Evolutionary conservation across 768 basidiomycete genomes (phyloP).

Genomic region (Hypsizygus marmoreus): DNA sequence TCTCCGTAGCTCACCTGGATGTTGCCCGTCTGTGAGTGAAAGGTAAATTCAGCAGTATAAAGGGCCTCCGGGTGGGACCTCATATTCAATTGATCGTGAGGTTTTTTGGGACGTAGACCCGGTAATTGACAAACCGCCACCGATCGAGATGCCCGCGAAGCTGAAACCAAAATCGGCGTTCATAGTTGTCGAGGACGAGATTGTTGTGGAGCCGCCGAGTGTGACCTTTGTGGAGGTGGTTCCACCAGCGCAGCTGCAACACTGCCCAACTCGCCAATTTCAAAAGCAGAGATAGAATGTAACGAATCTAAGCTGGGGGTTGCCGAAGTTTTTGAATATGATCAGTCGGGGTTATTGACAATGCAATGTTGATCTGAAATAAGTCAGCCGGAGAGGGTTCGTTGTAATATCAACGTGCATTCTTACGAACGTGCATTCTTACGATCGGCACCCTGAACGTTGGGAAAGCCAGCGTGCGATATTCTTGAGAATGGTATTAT

Average conservation of each 20-base stretch:
- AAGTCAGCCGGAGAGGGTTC: neutral
- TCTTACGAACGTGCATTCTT: constrained; percentile 15
- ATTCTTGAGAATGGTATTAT: neutral
- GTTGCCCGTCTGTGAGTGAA: constrained; percentile 14
- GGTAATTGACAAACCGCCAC: constrained; percentile 10
- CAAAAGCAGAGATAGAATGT: neutral
- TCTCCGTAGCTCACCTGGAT: constrained; percentile 13
- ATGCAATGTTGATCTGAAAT: constrained; percentile 8
- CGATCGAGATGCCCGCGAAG: constrained; percentile 11
- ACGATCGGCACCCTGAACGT: constrained; percentile 14
- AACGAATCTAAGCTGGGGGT: constrained; percentile 14
- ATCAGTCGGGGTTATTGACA: constrained; percentile 14
- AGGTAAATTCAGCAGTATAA: constrained; percentile 10
- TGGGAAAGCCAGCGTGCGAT: constrained; percentile 8
- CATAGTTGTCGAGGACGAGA: constrained; percentile 8
- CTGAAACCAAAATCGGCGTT: constrained; percentile 9
- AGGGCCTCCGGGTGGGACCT: constrained; percentile 12
- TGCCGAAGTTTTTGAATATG: constrained; percentile 11
- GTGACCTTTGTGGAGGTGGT: constrained; percentile 7
- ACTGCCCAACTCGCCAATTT: neutral
- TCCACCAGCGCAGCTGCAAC: constrained; percentile 12
- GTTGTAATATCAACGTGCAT: neutral
- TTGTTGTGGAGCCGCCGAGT: constrained; percentile 8
- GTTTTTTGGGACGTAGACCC: neutral
- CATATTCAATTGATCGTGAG: constrained; percentile 6